Conservation (phyloP, 768 basidiomycete species). For the Serendipita indica region DNA sequence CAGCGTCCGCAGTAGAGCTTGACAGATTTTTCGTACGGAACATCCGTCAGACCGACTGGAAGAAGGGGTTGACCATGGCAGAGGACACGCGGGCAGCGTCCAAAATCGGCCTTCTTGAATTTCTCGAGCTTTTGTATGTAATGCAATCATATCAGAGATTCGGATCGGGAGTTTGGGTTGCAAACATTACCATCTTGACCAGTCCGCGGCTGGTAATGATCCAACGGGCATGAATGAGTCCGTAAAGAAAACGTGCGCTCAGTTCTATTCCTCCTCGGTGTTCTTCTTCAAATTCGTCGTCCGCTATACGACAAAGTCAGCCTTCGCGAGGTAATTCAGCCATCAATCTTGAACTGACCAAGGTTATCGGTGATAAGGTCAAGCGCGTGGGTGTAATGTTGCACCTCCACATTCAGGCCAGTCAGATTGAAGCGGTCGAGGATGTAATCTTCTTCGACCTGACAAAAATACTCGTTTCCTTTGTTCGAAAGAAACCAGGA, state of each 20-base stretch:
- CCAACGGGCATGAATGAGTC: slow-evolving; percentile 93
- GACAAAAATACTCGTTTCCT: slow-evolving; percentile 99
- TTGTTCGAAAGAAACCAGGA: slow-evolving; percentile 96
- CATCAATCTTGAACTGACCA: slow-evolving; percentile 36
- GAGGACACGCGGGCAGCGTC: slow-evolving; percentile 92
- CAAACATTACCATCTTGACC: slow-evolving; percentile 72
- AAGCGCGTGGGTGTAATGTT: slow-evolving; percentile 85
- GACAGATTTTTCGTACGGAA: slow-evolving; percentile 97
- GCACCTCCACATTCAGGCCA: slow-evolving; percentile 88
- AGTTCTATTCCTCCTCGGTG: slow-evolving; percentile 82
- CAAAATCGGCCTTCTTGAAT: slow-evolving; percentile 96
- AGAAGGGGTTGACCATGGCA: slow-evolving; percentile 91
- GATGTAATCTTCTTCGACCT: slow-evolving; percentile 98
- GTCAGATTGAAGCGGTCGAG: slow-evolving; percentile 97
- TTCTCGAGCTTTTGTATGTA: slow-evolving; percentile 50
- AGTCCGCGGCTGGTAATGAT: slow-evolving; percentile 89
- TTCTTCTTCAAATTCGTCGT: slow-evolving; percentile 92
- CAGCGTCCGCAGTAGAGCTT: slow-evolving; percentile 98
- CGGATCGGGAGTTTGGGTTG: neutral
- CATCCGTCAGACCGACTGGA: slow-evolving; percentile 89
- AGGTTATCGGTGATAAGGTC: slow-evolving; percentile 94
- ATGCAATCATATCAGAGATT: neutral
- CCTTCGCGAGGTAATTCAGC: neutral
- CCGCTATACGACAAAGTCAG: slow-evolving; percentile 25
- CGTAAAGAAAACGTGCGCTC: slow-evolving; percentile 85